Conservation (phyloP, 2,329 filamentous ascomycete genomes). For the Didymella exigua region DNA sequence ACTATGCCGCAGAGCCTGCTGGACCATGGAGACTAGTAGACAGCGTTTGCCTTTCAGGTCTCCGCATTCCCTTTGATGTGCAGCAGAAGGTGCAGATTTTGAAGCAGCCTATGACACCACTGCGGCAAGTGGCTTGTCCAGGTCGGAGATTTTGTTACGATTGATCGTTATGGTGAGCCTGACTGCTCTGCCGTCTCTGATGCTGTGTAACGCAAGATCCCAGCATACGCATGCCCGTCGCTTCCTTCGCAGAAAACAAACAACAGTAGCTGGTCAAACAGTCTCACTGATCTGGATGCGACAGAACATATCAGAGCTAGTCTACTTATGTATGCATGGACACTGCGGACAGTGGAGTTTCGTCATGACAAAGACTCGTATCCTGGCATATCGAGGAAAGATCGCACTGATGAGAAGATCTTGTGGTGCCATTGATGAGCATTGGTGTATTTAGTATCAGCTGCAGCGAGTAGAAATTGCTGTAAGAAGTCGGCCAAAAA, state of each 20-base stretch:
- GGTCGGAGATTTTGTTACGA: slow-evolving; percentile 25
- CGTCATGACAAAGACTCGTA: neutral
- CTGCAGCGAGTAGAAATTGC: slow-evolving; percentile 1
- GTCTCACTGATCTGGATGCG: slow-evolving; percentile 8
- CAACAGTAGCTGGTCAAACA: slow-evolving; percentile 16
- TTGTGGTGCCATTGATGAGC: slow-evolving; percentile 1
- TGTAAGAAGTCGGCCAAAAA: slow-evolving; percentile 9
- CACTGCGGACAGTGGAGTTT: neutral
- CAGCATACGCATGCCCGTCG: slow-evolving; percentile 15
- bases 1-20: neutral
- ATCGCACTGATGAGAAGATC: neutral
- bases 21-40: neutral
- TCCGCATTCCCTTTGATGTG: slow-evolving; percentile 8
- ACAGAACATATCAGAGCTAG: neutral
- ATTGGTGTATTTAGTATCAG: neutral
- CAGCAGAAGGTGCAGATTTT: slow-evolving; percentile 2
- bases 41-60: neutral
- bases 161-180: slow-evolving; percentile 19
- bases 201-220: slow-evolving; percentile 29
- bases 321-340: neutral
- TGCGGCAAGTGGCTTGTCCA: slow-evolving; percentile 24
- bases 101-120: slow-evolving; percentile 20
- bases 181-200: slow-evolving; percentile 19
- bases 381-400: neutral
- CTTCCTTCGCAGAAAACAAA: slow-evolving; percentile 21